phyloP scores from a whole-genome alignment of 177 flowering plant genomes.

The Tripterygium wilfordii region DNA sequence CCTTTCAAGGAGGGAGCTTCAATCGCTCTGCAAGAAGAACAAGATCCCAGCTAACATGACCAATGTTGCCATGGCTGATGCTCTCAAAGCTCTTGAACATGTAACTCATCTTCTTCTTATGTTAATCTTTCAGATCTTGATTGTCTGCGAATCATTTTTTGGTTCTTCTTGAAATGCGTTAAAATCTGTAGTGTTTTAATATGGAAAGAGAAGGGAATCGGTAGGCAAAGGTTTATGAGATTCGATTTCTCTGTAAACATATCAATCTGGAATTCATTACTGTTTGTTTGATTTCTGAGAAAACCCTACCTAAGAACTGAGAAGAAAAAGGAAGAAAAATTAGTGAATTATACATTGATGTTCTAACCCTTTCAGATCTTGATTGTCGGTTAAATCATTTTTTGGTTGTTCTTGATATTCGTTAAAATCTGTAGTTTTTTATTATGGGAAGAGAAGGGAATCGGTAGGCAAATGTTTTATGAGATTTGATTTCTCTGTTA shows the following conservation, averaged over 20 bases:
- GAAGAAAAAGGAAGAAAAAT: background rate
- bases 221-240: slow-evolving; percentile 1
- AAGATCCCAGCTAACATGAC: slow-evolving; percentile 66
- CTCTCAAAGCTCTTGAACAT: slow-evolving; percentile 39
- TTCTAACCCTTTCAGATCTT: background rate
- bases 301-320: too few relatives aligned
- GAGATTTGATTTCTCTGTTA: background rate
- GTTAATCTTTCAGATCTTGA: background rate
- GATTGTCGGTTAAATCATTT: background rate
- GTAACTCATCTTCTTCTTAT: slow-evolving; percentile 17
- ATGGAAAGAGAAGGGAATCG: slow-evolving; percentile 2
- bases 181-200: too few relatives aligned
- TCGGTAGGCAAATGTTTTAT: slow-evolving; percentile 3
- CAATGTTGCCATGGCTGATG: slow-evolving; percentile 70
- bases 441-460: too few relatives aligned
- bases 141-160: background rate
- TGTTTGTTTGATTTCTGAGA: background rate
- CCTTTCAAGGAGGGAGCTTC: slow-evolving; percentile 57
- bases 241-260: background rate
- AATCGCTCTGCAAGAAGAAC: slow-evolving; percentile 65
- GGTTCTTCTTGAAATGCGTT: too few relatives aligned
- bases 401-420: too few relatives aligned
- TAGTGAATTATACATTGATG: background rate
- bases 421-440: too few relatives aligned
- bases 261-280: too few relatives aligned